Evolutionary conservation across 306 rosid species (phyloP), one percentile per base, ranked within the genome.

Genomic region (Canavalia ensiformis): DNA sequence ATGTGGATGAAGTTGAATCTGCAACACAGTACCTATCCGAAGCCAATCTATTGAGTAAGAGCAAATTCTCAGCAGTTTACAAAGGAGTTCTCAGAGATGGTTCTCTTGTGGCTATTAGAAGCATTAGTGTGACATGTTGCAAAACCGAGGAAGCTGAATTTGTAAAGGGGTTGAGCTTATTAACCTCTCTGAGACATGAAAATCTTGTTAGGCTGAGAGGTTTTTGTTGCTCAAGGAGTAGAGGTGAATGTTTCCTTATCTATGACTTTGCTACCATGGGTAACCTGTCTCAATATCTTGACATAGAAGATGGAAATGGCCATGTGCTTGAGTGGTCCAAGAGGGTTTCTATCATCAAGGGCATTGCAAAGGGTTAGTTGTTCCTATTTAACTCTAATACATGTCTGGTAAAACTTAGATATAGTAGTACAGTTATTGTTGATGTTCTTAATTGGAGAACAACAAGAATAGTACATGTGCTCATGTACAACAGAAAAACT

Each of bases 201-300:
- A 95, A 95, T 79, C 86, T 95, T 37, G 92, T 86, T 60, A 89
- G 81, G 78, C 66, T 95, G 82, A 91, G 92, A 86, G 99, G 99
- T 67, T 95, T 93, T 77, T 95, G 99, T 85, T 93, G 98, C 90
- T 95, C 99, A 2, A 88, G 87, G 41, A 85, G 97, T 41, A 88
- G 99, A 82, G 95, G 98, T 68, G 99, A 91, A 84, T 93, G 97
- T 80, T 95, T 85, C 84, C 97, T 95, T 60, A 85, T 95, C 86
- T 92, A 93, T 82, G 97, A 91, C 73, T 89, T 85, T 64, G 95
- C 86, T 72, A 89, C 94, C 9, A 88, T 86, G 13, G 92, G 99
- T 49, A 81, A 84, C 84, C 86, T 95, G 76, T 90, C 97, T 65
- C 86, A 66, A 44, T 89, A 86, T 83, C 90, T 95, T 45, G 97